A percentile compares a stretch with the other conserved stretches of the same genome.
These are phyloP conservation scores for Caryocar brasiliense DNA, from an alignment of 441 rosid species.

Conservation along the genomic window DNA sequence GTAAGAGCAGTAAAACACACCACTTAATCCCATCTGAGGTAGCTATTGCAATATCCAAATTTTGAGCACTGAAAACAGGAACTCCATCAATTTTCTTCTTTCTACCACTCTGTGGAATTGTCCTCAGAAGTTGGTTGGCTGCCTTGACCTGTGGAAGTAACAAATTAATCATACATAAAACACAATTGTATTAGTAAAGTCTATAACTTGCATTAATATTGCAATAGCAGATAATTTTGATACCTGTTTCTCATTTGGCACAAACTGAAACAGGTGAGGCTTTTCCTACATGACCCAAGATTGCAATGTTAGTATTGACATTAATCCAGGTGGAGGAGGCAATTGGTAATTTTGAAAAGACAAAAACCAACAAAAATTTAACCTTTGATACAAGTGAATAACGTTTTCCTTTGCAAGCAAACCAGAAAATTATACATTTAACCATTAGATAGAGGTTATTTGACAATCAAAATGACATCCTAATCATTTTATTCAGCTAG, in stretches of 20 bases:
- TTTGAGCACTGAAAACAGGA: constrained; percentile 86
- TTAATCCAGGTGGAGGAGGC: no score
- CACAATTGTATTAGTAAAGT: background rate
- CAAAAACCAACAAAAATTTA: no score
- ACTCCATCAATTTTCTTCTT: constrained; percentile 69
- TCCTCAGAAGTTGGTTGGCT: constrained; percentile 73
- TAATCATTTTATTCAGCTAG: no score
- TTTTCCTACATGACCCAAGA: constrained; percentile 53
- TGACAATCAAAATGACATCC: no score
- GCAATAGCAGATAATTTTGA: background rate
- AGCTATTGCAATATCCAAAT: constrained; percentile 92
- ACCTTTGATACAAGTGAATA: no score
- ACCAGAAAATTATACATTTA: no score
- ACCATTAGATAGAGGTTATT: no score
- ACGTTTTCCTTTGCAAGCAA: no score
- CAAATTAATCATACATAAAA: background rate
- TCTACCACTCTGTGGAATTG: constrained; percentile 42
- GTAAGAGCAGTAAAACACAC: constrained; percentile 22
- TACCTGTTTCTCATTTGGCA: constrained; percentile 94
- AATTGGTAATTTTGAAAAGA: no score
- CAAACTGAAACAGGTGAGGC: constrained; percentile 84
- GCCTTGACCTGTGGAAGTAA: constrained; percentile 59
- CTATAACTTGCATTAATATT: background rate
- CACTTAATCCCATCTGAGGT: constrained; percentile 84
- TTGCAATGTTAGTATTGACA: background rate